These are phyloP conservation scores for Punctularia strigosozonata DNA, from an alignment of 768 basidiomycete species.

Conservation along the genomic window DNA sequence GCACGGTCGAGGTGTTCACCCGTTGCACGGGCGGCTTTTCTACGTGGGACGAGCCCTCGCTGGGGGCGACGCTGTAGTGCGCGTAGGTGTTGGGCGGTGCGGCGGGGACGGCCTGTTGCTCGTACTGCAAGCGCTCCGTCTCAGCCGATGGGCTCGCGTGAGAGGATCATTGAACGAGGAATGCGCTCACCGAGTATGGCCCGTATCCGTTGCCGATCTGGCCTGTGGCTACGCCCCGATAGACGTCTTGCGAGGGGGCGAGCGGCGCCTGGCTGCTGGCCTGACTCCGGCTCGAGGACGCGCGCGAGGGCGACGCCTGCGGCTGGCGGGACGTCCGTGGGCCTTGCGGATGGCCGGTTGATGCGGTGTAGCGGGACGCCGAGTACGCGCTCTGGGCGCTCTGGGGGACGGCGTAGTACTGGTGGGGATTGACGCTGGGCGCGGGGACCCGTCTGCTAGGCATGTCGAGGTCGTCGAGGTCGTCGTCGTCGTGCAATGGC, in stretches of 20 bases:
- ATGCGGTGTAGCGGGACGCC: background rate
- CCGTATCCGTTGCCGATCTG: conserved; percentile 73
- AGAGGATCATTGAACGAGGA: background rate
- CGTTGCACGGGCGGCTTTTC: conserved; percentile 23
- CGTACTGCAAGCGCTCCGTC: background rate
- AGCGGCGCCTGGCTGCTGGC: conserved; percentile 10
- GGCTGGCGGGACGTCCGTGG: background rate
- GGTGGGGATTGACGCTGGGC: too few relatives aligned
- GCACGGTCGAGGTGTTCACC: conserved; percentile 48
- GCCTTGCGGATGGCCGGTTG: background rate
- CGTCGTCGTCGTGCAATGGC: too few relatives aligned
- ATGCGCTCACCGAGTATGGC: conserved; percentile 64
- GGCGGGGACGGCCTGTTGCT: conserved; percentile 33
- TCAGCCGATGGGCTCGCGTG: background rate
- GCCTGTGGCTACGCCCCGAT: conserved; percentile 72
- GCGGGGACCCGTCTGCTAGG: too few relatives aligned
- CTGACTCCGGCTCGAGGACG: background rate
- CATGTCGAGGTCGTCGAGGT: too few relatives aligned
- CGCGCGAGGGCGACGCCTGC: background rate
- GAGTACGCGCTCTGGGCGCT: conserved; percentile 22
- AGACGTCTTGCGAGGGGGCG: conserved; percentile 37
- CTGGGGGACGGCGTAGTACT: conserved; percentile 60
- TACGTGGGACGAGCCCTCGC: conserved; percentile 29
- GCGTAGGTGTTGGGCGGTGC: conserved; percentile 34
- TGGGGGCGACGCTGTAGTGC: conserved; percentile 46